phyloP scores from a whole-genome alignment of 1,284 basidiomycete species.

The Inonotus hispidus region DNA sequence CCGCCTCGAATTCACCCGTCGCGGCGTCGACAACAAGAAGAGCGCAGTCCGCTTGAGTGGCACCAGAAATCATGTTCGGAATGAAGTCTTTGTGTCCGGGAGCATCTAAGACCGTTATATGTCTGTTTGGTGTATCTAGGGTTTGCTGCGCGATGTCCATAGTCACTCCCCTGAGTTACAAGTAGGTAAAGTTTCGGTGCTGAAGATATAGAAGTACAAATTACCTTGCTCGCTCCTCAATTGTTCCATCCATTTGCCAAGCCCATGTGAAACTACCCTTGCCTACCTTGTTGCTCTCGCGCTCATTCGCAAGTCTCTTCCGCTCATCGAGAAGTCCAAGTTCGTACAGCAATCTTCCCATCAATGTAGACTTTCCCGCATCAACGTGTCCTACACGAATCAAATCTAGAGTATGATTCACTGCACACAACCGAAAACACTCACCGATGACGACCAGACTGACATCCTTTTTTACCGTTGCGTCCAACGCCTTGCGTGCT shows the following conservation, averaged over 20 bases:
- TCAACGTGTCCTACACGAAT: constrained; percentile 85
- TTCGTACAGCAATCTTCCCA: constrained; percentile 93
- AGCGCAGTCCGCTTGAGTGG: constrained; percentile 94
- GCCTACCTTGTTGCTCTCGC: constrained; percentile 86
- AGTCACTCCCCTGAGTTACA: constrained; percentile 75
- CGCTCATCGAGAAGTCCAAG: constrained; percentile 86
- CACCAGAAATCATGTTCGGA: constrained; percentile 99
- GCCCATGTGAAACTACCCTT: constrained; percentile 97
- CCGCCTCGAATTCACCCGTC: constrained; percentile 91
- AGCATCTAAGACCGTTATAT: constrained; percentile 91
- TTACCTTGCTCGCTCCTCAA: constrained; percentile 89
- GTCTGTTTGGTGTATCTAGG: constrained; percentile 70
- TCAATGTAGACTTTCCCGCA: constrained; percentile 96
- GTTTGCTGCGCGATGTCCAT: constrained; percentile 94
- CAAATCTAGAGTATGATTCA: neutral
- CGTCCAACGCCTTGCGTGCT: constrained; percentile 52
- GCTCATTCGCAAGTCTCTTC: constrained; percentile 78
- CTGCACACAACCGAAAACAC: constrained; percentile 25
- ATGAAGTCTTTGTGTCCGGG: constrained; percentile 98
- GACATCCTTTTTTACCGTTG: constrained; percentile 61
- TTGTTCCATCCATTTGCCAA: constrained; percentile 93
- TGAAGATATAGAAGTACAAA: constrained; percentile 1
- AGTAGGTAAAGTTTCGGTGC: constrained; percentile 10
- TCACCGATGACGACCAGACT: constrained; percentile 92
- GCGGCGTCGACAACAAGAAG: constrained; percentile 92